Percentiles rank a stretch among this genome's conserved stretches.
Conservation (phyloP, 176 grass and related monocot species). For the Thalia dealbata region DNA sequence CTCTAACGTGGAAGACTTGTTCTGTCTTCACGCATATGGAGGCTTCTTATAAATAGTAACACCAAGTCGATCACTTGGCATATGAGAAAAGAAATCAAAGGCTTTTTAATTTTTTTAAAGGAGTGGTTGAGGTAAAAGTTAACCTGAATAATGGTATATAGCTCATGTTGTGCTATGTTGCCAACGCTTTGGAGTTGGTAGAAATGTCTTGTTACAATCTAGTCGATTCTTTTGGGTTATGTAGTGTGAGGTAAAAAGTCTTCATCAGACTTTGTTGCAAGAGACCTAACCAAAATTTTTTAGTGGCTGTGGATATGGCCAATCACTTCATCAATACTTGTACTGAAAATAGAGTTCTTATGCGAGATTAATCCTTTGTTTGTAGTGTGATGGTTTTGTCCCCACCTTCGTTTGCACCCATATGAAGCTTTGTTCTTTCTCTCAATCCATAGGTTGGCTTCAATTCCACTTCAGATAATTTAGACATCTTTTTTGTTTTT, state of each 20-base stretch:
- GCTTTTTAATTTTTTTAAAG: too few species aligned
- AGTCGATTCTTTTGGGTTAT: not conserved
- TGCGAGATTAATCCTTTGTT: not conserved
- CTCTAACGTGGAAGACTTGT: not conserved
- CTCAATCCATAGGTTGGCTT: not conserved
- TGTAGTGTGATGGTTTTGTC: not conserved
- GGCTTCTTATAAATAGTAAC: slow-evolving; percentile 8
- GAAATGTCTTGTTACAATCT: not conserved
- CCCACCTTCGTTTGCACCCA: not conserved
- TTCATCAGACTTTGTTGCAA: not conserved
- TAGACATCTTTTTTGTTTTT: not conserved
- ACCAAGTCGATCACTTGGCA: not conserved
- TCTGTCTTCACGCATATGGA: not conserved
- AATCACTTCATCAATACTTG: too few species aligned
- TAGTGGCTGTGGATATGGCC: too few species aligned
- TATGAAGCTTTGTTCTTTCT: not conserved
- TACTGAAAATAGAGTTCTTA: not conserved
- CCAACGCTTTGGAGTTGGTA: too few species aligned
- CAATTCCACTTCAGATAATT: not conserved
- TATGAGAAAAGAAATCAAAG: too few species aligned
- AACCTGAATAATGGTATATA: too few species aligned
- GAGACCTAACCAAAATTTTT: not conserved
- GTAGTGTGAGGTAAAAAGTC: not conserved
- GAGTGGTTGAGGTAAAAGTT: too few species aligned
- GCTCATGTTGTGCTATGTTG: too few species aligned